Conservation (phyloP, 1,284 basidiomycete species). For the Polyporus tsugae region DNA sequence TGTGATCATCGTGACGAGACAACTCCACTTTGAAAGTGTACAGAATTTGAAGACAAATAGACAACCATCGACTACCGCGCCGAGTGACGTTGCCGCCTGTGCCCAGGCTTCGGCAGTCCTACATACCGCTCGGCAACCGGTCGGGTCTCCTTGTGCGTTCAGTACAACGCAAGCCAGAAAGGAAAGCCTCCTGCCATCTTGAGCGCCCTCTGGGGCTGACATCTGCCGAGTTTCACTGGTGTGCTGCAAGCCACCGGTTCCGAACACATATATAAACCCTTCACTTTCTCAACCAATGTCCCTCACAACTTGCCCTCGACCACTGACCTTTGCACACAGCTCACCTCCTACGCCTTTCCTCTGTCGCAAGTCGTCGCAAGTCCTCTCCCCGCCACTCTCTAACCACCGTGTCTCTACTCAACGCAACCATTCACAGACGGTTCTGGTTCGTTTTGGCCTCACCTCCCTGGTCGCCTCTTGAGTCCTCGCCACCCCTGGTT, state of each 20-base stretch:
- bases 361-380: neutral
- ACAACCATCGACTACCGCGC: no score
- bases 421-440: neutral
- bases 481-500: neutral
- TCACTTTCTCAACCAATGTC: neutral
- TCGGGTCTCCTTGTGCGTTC: neutral
- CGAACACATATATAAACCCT: neutral
- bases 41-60: no score
- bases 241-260: neutral
- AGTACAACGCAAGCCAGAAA: neutral
- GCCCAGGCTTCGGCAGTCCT: no score
- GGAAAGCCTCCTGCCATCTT: constrained; percentile 2
- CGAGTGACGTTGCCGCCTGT: no score
- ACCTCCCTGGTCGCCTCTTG: no score
- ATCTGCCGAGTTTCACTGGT: neutral
- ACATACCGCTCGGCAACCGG: no score
- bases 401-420: neutral
- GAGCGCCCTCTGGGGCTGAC: neutral
- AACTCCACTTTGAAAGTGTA: no score
- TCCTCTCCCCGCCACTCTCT: neutral
- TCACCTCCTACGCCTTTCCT: neutral
- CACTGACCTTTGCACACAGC: neutral
- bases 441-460: neutral
- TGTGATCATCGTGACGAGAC: no score
- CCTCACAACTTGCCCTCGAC: neutral